phyloP scores from a whole-genome alignment of 257 asterid genomes.

The Solanum ossicruentum region DNA sequence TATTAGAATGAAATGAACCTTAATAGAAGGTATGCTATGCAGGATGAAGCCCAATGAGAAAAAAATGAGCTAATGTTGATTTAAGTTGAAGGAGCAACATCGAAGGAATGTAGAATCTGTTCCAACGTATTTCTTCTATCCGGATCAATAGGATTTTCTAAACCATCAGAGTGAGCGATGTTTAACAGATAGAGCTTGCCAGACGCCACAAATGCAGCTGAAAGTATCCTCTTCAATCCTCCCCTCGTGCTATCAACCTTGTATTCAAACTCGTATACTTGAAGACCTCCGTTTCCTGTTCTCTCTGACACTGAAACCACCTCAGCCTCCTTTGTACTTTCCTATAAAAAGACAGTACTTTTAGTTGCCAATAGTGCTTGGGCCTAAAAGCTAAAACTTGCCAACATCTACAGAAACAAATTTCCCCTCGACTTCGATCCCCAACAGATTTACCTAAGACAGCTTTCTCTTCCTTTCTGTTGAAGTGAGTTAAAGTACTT shows the following conservation, averaged over 20 bases:
- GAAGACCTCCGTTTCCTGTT: constrained; percentile 41
- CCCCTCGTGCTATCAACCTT: constrained; percentile 84
- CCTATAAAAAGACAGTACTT: constrained; percentile 20
- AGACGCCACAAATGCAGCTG: constrained; percentile 80
- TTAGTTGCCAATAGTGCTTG: background rate
- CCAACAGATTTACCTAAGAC: background rate
- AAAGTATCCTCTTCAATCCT: constrained; percentile 75
- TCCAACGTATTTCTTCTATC: constrained; percentile 44
- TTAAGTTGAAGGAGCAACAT: constrained; percentile 32
- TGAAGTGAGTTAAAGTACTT: background rate
- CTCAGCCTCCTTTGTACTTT: constrained; percentile 80
- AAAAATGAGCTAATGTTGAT: background rate
- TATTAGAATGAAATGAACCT: background rate
- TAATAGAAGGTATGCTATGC: background rate
- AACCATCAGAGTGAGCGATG: constrained; percentile 52
- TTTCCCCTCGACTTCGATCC: background rate
- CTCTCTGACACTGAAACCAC: constrained; percentile 75
- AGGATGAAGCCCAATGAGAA: background rate
- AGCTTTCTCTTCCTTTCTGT: background rate
- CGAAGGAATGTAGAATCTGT: constrained; percentile 78
- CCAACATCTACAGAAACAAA: too few species aligned
- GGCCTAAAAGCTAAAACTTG: background rate
- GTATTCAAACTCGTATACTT: constrained; percentile 87
- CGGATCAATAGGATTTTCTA: constrained; percentile 43
- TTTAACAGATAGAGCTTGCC: constrained; percentile 78